These are phyloP conservation scores for Hansenula lynferdii DNA, from an alignment of 1,139 yeast genomes.

Conservation along the genomic window DNA sequence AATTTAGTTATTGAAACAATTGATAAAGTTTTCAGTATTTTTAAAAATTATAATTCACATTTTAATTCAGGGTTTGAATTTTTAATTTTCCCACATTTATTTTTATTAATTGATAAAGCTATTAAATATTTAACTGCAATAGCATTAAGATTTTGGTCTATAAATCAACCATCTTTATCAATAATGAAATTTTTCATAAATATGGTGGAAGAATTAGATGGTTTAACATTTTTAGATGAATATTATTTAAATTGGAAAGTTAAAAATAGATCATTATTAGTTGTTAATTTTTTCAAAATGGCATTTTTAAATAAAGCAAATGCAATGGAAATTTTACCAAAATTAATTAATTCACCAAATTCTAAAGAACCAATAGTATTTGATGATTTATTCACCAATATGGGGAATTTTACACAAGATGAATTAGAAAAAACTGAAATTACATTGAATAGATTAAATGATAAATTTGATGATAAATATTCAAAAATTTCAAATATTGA, in stretches of 20 bases:
- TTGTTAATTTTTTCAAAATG: slow-evolving; percentile 12
- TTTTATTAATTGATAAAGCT: slow-evolving; percentile 12
- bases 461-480: slow-evolving; percentile 11
- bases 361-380: slow-evolving; percentile 7
- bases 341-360: slow-evolving; percentile 6
- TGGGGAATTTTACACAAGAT: slow-evolving; percentile 2
- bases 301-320: slow-evolving; percentile 5
- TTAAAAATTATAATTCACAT: slow-evolving; percentile 14
- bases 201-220: slow-evolving; percentile 17
- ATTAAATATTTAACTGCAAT: slow-evolving; percentile 5
- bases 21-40: slow-evolving; percentile 13
- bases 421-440: slow-evolving; percentile 7
- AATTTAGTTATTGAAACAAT: slow-evolving; percentile 6
- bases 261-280: slow-evolving; percentile 8
- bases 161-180: slow-evolving; percentile 4
- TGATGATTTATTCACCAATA: slow-evolving; percentile 5
- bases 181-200: slow-evolving; percentile 13
- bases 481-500: slow-evolving; percentile 3
- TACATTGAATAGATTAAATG: slow-evolving; percentile 9
- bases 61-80: slow-evolving; percentile 18
- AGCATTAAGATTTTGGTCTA: slow-evolving; percentile 10
- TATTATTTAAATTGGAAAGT: slow-evolving; percentile 16
- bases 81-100: slow-evolving; percentile 8
- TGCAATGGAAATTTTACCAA: slow-evolving; percentile 4
- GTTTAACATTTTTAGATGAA: slow-evolving; percentile 10